A percentile compares a stretch with the other conserved stretches of the same genome.
Conservation (phyloP, 306 rosid genomes). For the Phaseolus lunatus region DNA sequence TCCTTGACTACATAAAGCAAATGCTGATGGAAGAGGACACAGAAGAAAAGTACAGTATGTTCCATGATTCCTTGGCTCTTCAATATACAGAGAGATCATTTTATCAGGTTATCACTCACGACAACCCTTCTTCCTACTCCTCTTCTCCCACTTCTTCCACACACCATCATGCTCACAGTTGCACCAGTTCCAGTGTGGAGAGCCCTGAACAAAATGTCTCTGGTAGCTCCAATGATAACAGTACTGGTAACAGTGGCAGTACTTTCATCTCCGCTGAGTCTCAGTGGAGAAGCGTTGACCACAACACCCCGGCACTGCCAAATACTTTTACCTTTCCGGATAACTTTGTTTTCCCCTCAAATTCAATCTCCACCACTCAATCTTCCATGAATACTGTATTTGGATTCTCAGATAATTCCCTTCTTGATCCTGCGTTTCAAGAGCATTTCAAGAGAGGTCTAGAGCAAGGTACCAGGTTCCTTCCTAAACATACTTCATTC, state of each 20-base stretch:
- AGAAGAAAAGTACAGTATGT: slow-evolving; percentile 53
- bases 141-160: not conserved
- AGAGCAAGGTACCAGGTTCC: not conserved
- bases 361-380: slow-evolving; percentile 2
- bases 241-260: slow-evolving; percentile 15
- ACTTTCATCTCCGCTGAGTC: slow-evolving; percentile 35
- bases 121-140: slow-evolving; percentile 41
- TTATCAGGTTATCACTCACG: slow-evolving; percentile 51
- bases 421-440: not conserved
- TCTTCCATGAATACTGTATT: not conserved
- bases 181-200: slow-evolving; percentile 19
- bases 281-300: slow-evolving; percentile 13
- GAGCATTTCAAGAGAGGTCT: not conserved
- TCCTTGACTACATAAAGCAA: slow-evolving; percentile 61
- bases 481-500: slow-evolving; percentile 1
- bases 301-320: slow-evolving; percentile 28
- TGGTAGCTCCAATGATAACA: slow-evolving; percentile 28
- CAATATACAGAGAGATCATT: slow-evolving; percentile 66
- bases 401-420: not conserved
- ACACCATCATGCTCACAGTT: not conserved
- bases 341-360: slow-evolving; percentile 45
- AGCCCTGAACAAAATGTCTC: slow-evolving; percentile 49
- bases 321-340: slow-evolving; percentile 39
- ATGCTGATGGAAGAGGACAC: slow-evolving; percentile 72
- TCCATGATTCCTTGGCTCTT: slow-evolving; percentile 61